Evolutionary conservation across 176 grass and related monocot genomes (phyloP), one percentile per base, ranked within the genome.

Genomic region (Carex cristatella): DNA sequence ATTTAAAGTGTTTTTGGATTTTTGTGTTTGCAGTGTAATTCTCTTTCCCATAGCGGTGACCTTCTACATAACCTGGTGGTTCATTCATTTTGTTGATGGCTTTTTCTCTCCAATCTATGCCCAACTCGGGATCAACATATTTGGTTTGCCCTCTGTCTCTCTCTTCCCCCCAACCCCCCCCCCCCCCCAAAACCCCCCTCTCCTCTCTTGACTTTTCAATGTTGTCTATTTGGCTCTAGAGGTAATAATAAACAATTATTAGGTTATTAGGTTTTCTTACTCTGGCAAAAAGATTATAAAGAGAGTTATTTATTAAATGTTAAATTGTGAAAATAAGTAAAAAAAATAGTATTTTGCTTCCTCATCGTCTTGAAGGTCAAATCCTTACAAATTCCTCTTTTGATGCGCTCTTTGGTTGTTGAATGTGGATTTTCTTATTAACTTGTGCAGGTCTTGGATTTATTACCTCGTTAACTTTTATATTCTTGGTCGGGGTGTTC

Each of bases 1-100:
- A 19, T 66, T 60, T 65, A 53, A 79, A 35, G 16, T 58, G 15
- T 33, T 79, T 64, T 65, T 33, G 57, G 83, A n/a, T 86, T 69
- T 67, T 63, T 16, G 23, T 18, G 58, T 55, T 85, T 88, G 40
- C 82, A 97, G 94, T 65, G 92, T 97, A 38, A 97, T 97, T 87
- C 90, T 97, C 72, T 97, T 97, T 63, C 94, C 94, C 10, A 97
- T 97, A 84, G 94, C 94, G 35, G 88, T 97, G 84, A 97, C 94
- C 55, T 97, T 97, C 90, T 97, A 97, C 86, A 94, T 97, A 87
- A 97, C 94, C 35, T 97, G 94, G 94, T 97, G 94, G 94, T 97
- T 97, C 88, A 94, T 97, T 90, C 92, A 92, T 89, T 97, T 97
- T 87, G 91, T 94, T 91, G 94, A 97, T 89, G 94, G 94, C 23